A percentile compares a stretch with the other conserved stretches of the same genome.
Conservation (phyloP, 768 basidiomycete genomes). For the Nidularia sp. region DNA sequence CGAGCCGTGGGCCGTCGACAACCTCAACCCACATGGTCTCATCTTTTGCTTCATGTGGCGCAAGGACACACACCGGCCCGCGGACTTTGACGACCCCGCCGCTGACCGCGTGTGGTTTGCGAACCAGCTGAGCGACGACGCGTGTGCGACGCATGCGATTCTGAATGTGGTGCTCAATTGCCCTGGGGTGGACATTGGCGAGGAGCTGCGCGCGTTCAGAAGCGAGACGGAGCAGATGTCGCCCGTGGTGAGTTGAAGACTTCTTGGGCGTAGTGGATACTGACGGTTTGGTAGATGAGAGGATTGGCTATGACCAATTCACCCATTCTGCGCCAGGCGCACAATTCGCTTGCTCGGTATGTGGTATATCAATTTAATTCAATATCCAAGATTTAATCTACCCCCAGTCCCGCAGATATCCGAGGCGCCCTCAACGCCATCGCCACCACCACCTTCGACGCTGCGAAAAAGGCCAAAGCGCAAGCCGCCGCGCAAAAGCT, state of each 20-base stretch:
- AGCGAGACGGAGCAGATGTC: constrained; percentile 53
- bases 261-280: not conserved
- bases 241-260: constrained; percentile 38
- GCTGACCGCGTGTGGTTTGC: constrained; percentile 63
- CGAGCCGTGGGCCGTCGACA: constrained; percentile 60
- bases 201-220: constrained; percentile 37
- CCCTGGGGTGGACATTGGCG: constrained; percentile 44
- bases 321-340: constrained; percentile 46
- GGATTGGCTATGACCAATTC: constrained; percentile 59
- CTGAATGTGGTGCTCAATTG: constrained; percentile 60
- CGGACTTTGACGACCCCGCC: constrained; percentile 48
- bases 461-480: constrained; percentile 33
- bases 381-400: constrained; percentile 3
- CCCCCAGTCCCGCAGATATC: constrained; percentile 49
- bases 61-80: constrained; percentile 40
- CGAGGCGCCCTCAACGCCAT: constrained; percentile 47
- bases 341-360: constrained; percentile 60
- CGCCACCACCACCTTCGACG: constrained; percentile 39
- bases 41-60: constrained; percentile 62
- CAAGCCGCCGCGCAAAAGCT: constrained; percentile 13
- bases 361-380: constrained; percentile 7
- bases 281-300: constrained; percentile 42
- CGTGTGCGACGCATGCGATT: constrained; percentile 60
- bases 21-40: constrained; percentile 53
- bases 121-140: constrained; percentile 63